Percentiles rank a stretch among this genome's conserved stretches.
These are phyloP conservation scores for Termitomyces sp. DNA, from an alignment of 768 basidiomycete genomes.

Conservation along the genomic window DNA sequence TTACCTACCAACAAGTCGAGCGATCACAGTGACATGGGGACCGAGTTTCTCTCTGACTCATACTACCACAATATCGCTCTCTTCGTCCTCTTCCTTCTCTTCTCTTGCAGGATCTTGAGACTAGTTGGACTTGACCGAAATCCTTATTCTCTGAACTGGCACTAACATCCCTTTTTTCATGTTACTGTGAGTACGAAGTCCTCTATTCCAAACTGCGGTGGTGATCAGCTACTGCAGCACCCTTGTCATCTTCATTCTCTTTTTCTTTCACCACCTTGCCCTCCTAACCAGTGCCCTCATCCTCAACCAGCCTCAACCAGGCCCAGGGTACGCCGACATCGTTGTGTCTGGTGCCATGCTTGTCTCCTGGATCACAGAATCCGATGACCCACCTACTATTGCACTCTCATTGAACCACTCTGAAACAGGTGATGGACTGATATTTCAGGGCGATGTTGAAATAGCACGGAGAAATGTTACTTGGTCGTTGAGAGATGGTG, in stretches of 20 bases:
- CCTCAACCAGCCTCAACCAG: background rate
- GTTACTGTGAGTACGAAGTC: background rate
- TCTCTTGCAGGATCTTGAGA: background rate
- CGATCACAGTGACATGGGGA: too few relatives aligned
- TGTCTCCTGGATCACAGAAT: background rate
- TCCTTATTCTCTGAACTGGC: background rate
- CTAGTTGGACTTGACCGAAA: too few relatives aligned
- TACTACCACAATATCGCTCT: background rate
- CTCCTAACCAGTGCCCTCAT: background rate
- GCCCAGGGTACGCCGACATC: background rate
- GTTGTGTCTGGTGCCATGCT: background rate
- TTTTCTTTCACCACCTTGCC: background rate
- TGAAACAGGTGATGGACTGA: background rate
- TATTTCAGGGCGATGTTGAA: background rate
- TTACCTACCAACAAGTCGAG: too few relatives aligned
- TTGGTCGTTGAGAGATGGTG: background rate
- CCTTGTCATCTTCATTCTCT: background rate
- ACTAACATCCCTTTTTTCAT: background rate
- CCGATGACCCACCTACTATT: background rate
- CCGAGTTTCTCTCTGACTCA: background rate
- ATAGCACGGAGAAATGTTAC: background rate
- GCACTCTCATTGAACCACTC: background rate
- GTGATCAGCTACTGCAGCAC: background rate
- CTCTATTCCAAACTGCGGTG: background rate
- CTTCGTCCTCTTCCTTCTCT: background rate